Evolutionary conservation across 495 filamentous ascomycete species (phyloP), one percentile per base, ranked within the genome.

Genomic region (Evansstolkia leycettana): DNA sequence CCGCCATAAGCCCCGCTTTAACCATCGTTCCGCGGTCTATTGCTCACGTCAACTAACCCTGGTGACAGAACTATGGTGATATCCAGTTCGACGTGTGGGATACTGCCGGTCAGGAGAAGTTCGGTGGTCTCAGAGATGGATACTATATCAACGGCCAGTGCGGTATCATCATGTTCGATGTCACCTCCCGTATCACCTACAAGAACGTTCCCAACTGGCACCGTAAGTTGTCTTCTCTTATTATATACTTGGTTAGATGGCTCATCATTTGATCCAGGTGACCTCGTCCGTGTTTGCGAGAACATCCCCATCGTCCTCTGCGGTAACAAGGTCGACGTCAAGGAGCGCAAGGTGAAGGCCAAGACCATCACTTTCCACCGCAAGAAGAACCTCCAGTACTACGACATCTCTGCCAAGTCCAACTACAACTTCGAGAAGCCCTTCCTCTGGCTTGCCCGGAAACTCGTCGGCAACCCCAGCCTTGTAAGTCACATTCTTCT

Each of bases 391-490:
- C 78, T 99, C 12, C 92, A 99, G 65, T 99, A 99, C 78, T 99
- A 99, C 75, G 92, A 99, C 45, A 99, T 99, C 60, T 94, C 85
- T 31, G 92, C 92, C 60, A 99, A 99, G 76, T 94, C 87, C 49
- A 99, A 99, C 71, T 99, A 99, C 73, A 99, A 99, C 80, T 99
- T 99, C 70, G 92, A 99, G 81, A 99, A 99, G 78, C 92, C 92
- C 41, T 99, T 99, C 83, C 78, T 99, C 42, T 99, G 92, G 92
- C 81, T 99, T 50, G 92, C 90, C 36, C 78, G 92, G 55, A 96
- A 99, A 78, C 76, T 96, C 31, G 92, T 94, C 41, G 92, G 90
- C 58, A 95, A 99, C 72, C 73, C 82, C 44, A 61, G 66, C 46
- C 67, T 99, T 59, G 87, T 94, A 71, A 48, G 83, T 71, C n/a